Base-by-base conservation (phyloP, 441 rosid species). In the Eutrema salsugineum region DNA sequence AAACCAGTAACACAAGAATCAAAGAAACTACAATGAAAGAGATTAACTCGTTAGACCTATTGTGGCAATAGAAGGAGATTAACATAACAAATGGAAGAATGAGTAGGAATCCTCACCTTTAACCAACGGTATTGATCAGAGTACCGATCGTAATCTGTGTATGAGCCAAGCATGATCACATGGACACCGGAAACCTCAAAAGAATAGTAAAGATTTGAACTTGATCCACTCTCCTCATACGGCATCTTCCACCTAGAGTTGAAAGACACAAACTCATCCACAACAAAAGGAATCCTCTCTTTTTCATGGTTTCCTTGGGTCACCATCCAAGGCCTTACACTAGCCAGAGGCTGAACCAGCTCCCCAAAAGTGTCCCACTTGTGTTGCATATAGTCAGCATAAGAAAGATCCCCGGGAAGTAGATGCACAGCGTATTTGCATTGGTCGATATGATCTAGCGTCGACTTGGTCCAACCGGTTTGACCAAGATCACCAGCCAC, bases 211-310 rank as follows among this genome's bases (percentile, higher is more conserved):
- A 95, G 90, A 87, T 95, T 95, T 5, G 97, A 95, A 72, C 63
- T 83, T 10, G 99, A 95, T 76, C 93, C 93, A 63, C 99, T 92
- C 83, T 95, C 98, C 67, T 82, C 78, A 76, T 75, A 88, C 5
- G 99, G 98, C 97, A 92, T 92, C 84, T 95, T 92, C 97, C 99
- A 92, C 76, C 99, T 87, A 17, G 93, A 81, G 82, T 92, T 91
- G 42, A 79, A 95, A 60, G 98, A 85, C 42, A 79, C 65, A 79
- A 95, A 95, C 5, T 85, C 92, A 82, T 88, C 92, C 51, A 74
- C 83, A 5, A 95, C 3, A 16, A 88, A 49, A 0, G 89, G 96
- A 73, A 95, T 88, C 72, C 14, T 77, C 84, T 95, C 99, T 72
- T 74, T 76, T 55, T 95, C 99, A 63, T 95, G 99, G 84, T 95